These are phyloP conservation scores for Leccinum variabile DNA, from an alignment of 1,284 basidiomycete genomes.

Conservation along the genomic window DNA sequence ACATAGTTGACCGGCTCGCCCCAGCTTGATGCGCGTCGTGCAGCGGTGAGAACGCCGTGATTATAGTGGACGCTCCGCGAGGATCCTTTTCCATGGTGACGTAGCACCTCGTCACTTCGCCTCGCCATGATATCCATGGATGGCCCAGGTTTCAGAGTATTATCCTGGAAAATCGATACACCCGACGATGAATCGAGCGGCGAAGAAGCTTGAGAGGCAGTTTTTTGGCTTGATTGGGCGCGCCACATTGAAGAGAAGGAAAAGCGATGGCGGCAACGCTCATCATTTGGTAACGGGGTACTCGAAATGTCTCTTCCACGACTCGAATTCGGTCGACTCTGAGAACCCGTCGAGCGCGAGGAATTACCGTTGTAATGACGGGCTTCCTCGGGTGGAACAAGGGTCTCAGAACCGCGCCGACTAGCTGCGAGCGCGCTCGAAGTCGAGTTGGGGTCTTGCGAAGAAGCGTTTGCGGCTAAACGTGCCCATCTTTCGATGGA, in stretches of 20 bases:
- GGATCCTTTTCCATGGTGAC: constrained; percentile 25
- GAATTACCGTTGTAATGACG: constrained; percentile 12
- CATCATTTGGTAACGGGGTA: constrained; percentile 22
- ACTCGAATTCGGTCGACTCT: constrained; percentile 29
- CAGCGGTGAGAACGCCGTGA: constrained; percentile 37
- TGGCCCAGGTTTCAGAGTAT: constrained; percentile 17
- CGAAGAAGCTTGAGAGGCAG: constrained; percentile 30
- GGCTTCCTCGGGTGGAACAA: constrained; percentile 13
- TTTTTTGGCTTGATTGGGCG: constrained; percentile 21
- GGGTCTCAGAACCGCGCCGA: constrained; percentile 22
- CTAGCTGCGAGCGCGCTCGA: constrained; percentile 9
- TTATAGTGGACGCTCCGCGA: constrained; percentile 31
- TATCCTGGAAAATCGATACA: constrained; percentile 27
- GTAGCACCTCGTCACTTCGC: constrained; percentile 38
- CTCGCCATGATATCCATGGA: constrained; percentile 29
- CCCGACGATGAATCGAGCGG: constrained; percentile 33
- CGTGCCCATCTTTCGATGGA: constrained; percentile 39
- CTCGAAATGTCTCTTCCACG: constrained; percentile 22
- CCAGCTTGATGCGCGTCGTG: constrained; percentile 66
- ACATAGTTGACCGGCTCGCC: constrained; percentile 45
- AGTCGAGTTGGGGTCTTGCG: constrained; percentile 20
- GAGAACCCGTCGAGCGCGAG: constrained; percentile 20
- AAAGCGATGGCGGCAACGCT: constrained; percentile 30
- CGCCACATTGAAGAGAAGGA: constrained; percentile 33
- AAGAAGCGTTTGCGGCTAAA: constrained; percentile 23